Evolutionary conservation across 2,329 filamentous ascomycete species (phyloP), one percentile per base, ranked within the genome.

Genomic region (Colletotrichum shisoi): DNA sequence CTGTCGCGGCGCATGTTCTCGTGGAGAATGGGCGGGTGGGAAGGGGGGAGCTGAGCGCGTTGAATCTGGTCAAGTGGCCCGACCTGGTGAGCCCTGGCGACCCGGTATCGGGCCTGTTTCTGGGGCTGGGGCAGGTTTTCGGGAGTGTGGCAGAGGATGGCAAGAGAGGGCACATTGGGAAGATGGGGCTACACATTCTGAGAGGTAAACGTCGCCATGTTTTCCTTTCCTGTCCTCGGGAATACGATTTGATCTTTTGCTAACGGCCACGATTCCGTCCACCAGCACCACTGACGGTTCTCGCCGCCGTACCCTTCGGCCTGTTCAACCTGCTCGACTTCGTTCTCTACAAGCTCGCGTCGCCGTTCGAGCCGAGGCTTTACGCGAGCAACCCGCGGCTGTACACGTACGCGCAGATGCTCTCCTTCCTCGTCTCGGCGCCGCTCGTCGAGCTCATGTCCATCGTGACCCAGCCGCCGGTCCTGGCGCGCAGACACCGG

Each of bases 291-390:
- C 31, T 69, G 24, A 63, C 45, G 31, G 60, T 69, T 2, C 9
- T 69, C 24, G 63, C 63, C 42, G 37, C 53, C 42, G 39, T 68
- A 13, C 2, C 40, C 4, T 69, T 68, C n/a, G 63, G 64, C 17
- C 40, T 69, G 24, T 68, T 63, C 27, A 68, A 69, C 54, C 39
- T 68, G 7, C 8, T 69, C 17, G 67, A 68, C 59, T 64, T 63
- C 6, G 2, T 64, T n/a, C 39, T 69, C 21, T 69, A 67, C 54
- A 19, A 60, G 31, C 59, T 68, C 42, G 67, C 17, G 19, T 63
- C 62, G 3, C 59, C 63, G 9, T 44, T 56, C 31, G 31, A 63
- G 45, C 63, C 63, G 1, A 69, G 52, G 59, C 58, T 69, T 13
- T 69, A 57, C 24, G 67, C 58, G 13, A 68, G 53, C 34, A 69